These are phyloP conservation scores for Astragalus glycyphyllos DNA, from an alignment of 306 rosid species.

Conservation along the genomic window DNA sequence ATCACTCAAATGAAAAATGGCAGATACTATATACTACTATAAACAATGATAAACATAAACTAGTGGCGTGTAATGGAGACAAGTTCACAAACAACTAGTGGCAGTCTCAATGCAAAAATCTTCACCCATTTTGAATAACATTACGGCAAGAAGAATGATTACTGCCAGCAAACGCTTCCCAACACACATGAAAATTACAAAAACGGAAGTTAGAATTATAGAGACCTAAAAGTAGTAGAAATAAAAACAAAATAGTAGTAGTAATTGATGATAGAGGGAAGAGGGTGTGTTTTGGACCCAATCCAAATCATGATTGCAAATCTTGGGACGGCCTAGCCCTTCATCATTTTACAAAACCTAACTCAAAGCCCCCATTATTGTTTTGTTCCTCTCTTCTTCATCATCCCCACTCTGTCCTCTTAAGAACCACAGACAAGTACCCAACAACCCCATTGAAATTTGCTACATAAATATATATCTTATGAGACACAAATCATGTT, in stretches of 20 bases:
- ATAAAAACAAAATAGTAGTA: conserved; percentile 54
- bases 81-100: conserved; percentile 49
- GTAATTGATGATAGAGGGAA: conserved; percentile 54
- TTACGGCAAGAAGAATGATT: conserved; percentile 55
- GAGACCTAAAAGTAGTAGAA: conserved; percentile 51
- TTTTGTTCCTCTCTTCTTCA: conserved; percentile 63
- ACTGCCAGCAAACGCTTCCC: conserved; percentile 61
- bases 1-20: conserved; percentile 27
- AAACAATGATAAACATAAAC: conserved; percentile 36
- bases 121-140: conserved; percentile 43
- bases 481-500: too few relatives aligned
- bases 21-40: conserved; percentile 16
- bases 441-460: neutral
- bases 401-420: conserved; percentile 58
- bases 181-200: conserved; percentile 58
- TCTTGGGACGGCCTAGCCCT: conserved; percentile 98
- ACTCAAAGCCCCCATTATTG: conserved; percentile 77
- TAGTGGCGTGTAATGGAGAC: conserved; percentile 42
- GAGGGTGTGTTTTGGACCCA: conserved; percentile 78
- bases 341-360: conserved; percentile 93
- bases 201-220: conserved; percentile 35
- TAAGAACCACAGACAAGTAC: neutral
- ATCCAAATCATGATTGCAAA: conserved; percentile 99
- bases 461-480: too few relatives aligned
- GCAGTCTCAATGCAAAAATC: conserved; percentile 46